A percentile compares a stretch with the other conserved stretches of the same genome.
Conservation (phyloP, 192 early-diverging fungal genomes). For the Spizellomyces punctatus region DNA sequence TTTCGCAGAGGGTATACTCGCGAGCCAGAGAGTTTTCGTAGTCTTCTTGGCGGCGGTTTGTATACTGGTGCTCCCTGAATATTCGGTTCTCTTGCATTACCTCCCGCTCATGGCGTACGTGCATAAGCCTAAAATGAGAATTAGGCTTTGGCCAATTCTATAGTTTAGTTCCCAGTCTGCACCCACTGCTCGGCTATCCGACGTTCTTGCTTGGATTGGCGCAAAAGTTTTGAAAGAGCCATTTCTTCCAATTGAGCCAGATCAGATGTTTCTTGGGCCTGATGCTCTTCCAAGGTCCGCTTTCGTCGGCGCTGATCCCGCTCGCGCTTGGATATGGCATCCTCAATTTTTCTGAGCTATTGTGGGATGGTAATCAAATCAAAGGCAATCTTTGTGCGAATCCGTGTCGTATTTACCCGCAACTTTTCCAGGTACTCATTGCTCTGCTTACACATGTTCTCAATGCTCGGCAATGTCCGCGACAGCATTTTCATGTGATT, state of each 20-base stretch:
- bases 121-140: constrained; percentile 41
- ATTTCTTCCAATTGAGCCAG: constrained; percentile 46
- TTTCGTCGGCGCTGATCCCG: constrained; percentile 56
- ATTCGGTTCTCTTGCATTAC: constrained; percentile 57
- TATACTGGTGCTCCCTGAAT: constrained; percentile 58
- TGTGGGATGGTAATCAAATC: not conserved
- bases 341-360: constrained; percentile 52
- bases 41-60: constrained; percentile 54
- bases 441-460: constrained; percentile 32
- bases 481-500: constrained; percentile 45
- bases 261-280: constrained; percentile 50
- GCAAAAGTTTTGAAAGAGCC: constrained; percentile 47
- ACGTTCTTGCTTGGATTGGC: constrained; percentile 64
- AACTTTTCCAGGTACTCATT: constrained; percentile 51
- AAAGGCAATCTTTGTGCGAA: not conserved
- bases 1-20: constrained; percentile 45
- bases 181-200: constrained; percentile 61
- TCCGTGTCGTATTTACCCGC: constrained; percentile 29
- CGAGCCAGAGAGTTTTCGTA: constrained; percentile 56
- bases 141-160: not conserved
- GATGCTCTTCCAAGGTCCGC: constrained; percentile 50
- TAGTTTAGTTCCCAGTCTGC: too few relatives aligned
- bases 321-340: constrained; percentile 48
- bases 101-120: constrained; percentile 59
- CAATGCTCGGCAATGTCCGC: constrained; percentile 15